phyloP scores from a whole-genome alignment of 2,329 filamentous ascomycete genomes.

The Colletotrichum theobromicola region DNA sequence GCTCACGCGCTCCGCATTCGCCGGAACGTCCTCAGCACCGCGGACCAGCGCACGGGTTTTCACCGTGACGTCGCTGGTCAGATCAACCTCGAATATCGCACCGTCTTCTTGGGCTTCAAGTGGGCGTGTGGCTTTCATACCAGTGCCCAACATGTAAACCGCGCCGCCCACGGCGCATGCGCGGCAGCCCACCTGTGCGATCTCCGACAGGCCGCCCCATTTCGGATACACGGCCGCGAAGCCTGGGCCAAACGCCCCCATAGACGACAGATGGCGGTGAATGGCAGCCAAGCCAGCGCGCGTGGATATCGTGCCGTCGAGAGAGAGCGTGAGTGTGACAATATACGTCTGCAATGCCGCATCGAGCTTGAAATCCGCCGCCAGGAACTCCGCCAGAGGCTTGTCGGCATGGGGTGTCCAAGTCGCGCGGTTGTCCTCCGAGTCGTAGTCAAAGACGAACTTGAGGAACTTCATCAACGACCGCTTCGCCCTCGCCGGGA shows the following conservation, averaged over 20 bases:
- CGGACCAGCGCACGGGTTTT: constrained; percentile 60
- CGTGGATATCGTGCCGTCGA: constrained; percentile 67
- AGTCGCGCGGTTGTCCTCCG: constrained; percentile 53
- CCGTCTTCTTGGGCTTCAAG: constrained; percentile 28
- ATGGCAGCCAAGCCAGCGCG: constrained; percentile 74
- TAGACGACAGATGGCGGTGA: constrained; percentile 81
- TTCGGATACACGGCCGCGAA: constrained; percentile 92
- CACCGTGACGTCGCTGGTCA: constrained; percentile 64
- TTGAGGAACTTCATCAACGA: constrained; percentile 93
- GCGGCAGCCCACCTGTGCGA: constrained; percentile 89
- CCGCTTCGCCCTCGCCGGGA: constrained; percentile 83
- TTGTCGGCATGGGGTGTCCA: constrained; percentile 64
- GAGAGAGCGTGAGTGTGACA: constrained; percentile 74
- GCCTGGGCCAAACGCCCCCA: constrained; percentile 85
- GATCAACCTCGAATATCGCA: constrained; percentile 45
- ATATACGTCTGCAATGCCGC: constrained; percentile 67
- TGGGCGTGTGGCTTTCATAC: constrained; percentile 49
- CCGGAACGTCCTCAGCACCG: constrained; percentile 36
- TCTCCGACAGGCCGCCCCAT: constrained; percentile 89
- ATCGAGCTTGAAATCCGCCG: constrained; percentile 70
- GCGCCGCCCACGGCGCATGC: constrained; percentile 90
- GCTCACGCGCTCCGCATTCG: constrained; percentile 46
- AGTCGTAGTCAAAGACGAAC: constrained; percentile 78
- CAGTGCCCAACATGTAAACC: constrained; percentile 84
- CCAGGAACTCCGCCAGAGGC: constrained; percentile 64